Base-by-base conservation (phyloP, 1,139 yeast species). In the Saccharomyces hybrid region DNA sequence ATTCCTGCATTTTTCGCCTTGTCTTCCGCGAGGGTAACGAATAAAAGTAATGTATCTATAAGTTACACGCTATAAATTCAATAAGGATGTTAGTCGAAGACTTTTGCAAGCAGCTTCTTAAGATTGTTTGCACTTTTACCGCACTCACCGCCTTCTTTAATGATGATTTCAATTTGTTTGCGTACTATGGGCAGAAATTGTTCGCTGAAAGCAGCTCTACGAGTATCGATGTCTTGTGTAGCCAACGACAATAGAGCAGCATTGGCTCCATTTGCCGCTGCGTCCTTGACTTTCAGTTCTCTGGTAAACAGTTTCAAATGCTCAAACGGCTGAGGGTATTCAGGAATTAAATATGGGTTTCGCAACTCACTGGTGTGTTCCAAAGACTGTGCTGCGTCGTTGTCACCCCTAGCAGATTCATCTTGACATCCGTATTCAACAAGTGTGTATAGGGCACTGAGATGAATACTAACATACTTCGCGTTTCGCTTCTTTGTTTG, bases 101-200 rank as follows among this genome's bases (percentile, higher is more conserved):
- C 26, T 27, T 47, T 38, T 1, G 27, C n/a, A 32, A 66, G 53
- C 11, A 71, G 49, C 13, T 58, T 59, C 30, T 65, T 60, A 44
- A 72, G 50, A 5, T 60, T 62, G 50, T 77, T 77, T 9, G 88
- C 85, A 51, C 76, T 77, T 58, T 84, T 78, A 3, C 90, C 93
- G 11, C 79, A 73, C 56, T 85, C 90, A 2, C 95, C 95, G 7
- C 90, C 91, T 63, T 88, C 96, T 61, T 82, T 83, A 8, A 80
- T 68, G 48, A 82, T 67, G 46, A 74, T 73, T 1, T 70, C 74
- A 30, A 86, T 73, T 49, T 88, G 88, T 51, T 74, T 74, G 27
- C 65, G 52, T 60, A 87, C 73, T 8, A 81, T 80, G 1, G 69
- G 69, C 52, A 73, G 64, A 63, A 82, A 84, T n/a, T 79, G 76